Evolutionary conservation across 1,139 yeast species (phyloP).

Genomic region (Candida sanyaensis): DNA sequence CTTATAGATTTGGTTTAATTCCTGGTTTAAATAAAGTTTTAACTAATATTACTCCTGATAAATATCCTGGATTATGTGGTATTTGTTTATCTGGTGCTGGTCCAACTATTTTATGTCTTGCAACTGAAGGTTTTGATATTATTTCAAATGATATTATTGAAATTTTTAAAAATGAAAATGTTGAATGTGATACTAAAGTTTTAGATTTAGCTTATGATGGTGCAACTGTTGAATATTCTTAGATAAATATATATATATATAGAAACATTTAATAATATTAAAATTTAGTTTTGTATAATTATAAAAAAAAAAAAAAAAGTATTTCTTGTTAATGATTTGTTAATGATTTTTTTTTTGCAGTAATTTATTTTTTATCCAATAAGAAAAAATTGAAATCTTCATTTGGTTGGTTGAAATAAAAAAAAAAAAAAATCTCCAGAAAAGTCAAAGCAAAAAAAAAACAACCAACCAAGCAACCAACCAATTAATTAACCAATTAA

Average conservation of each 20-base stretch:
- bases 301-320: background rate
- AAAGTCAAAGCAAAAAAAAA: no score
- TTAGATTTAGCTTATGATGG: conserved; percentile 89
- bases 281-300: background rate
- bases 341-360: no score
- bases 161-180: conserved; percentile 66
- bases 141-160: conserved; percentile 76
- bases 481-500: no score
- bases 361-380: no score
- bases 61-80: conserved; percentile 85
- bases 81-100: conserved; percentile 98
- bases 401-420: no score
- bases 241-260: background rate
- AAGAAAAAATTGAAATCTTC: no score
- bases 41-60: conserved; percentile 75
- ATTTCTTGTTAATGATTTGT: no score
- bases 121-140: conserved; percentile 82
- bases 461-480: no score
- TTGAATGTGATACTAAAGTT: conserved; percentile 78
- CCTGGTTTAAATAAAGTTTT: conserved; percentile 89
- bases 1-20: conserved; percentile 84
- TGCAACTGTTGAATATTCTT: conserved; percentile 49
- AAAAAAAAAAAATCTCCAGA: no score
- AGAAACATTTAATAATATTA: background rate
- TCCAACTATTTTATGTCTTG: conserved; percentile 92